Base-by-base conservation (phyloP, 805 yeast genomes). In the Ogataea degrootiae region DNA sequence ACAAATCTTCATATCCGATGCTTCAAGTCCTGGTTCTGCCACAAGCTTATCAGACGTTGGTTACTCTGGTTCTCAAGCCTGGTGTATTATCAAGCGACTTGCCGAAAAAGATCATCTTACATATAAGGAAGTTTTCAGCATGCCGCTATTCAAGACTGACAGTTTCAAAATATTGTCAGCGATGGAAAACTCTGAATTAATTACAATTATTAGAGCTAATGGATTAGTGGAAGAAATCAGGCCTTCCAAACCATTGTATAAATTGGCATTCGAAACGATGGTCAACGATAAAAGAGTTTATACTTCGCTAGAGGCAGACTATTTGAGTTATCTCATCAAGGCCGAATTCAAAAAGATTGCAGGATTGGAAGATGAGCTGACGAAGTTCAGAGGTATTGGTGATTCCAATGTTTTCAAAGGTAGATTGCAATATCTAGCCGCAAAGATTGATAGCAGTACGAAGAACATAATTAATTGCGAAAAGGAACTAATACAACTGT, bases 161-260 rank as follows among this genome's bases (percentile, higher is more conserved):
- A 77, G 81, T 1, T 78, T 72, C 39, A 73, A 74, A 2, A 78
- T 85, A 0, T 68, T 92, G 31, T 67, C 80, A 5, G 83, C 83
- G 4, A 73, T 94, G 59, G 98, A 92, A 61, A 85, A 82, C 60
- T 77, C 80, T 35, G 97, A 91, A 41, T 67, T 94, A 57, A 76
- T 94, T 37, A 68, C 84, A 1, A 76, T 89, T 46, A 70, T 77
- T n/a, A 76, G 89, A 50, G 86, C 83, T 38, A 84, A 87, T 53
- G 98, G 97, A 16, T 76, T 88, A 26, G 67, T 87, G 19, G 69
- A 73, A 40, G 75, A 76, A 6, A 77, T 94, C 17, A 66, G 69
- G 19, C 88, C 96, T 1, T 96, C 96, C 0, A 83, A 90, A 57
- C 98, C 99, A 2, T 69, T 94, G 21, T 90, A 73, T 64, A 75